phyloP scores from a whole-genome alignment of 441 rosid species.

The Syzygium malaccense region DNA sequence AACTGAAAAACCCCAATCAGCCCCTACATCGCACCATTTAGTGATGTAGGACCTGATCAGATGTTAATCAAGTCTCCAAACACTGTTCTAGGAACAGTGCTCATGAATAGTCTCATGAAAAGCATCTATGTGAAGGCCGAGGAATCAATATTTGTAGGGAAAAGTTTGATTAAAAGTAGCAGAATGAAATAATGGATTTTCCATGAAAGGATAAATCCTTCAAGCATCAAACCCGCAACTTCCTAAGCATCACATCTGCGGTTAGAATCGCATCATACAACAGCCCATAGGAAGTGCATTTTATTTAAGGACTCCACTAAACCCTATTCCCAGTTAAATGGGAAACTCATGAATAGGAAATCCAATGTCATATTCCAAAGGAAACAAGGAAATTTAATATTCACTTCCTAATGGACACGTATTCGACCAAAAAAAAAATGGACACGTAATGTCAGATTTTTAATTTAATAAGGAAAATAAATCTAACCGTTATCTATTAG shows the following conservation, averaged over 20 bases:
- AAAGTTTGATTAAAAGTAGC: not conserved
- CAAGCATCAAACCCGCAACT: not conserved
- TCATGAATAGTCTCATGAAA: not conserved
- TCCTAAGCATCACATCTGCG: not conserved
- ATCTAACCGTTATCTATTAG: not conserved
- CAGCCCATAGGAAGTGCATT: not conserved
- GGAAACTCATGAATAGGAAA: not conserved
- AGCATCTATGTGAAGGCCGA: not conserved
- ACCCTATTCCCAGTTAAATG: not conserved
- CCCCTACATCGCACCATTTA: not conserved
- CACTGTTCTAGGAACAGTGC: not conserved
- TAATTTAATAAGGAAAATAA: not conserved
- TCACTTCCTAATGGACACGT: not conserved
- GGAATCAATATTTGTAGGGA: not conserved
- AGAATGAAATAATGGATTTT: not conserved
- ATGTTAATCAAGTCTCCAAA: not conserved
- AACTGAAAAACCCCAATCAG: not conserved
- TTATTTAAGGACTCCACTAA: not conserved
- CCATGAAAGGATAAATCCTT: not conserved
- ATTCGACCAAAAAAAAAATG: not conserved
- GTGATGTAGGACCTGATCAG: not conserved
- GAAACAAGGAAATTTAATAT: not conserved
- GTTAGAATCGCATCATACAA: not conserved
- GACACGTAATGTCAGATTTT: not conserved
- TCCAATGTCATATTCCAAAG: not conserved